These are phyloP conservation scores for Neurospora tetrasperma DNA, from an alignment of 495 filamentous ascomycete species.

Conservation along the genomic window DNA sequence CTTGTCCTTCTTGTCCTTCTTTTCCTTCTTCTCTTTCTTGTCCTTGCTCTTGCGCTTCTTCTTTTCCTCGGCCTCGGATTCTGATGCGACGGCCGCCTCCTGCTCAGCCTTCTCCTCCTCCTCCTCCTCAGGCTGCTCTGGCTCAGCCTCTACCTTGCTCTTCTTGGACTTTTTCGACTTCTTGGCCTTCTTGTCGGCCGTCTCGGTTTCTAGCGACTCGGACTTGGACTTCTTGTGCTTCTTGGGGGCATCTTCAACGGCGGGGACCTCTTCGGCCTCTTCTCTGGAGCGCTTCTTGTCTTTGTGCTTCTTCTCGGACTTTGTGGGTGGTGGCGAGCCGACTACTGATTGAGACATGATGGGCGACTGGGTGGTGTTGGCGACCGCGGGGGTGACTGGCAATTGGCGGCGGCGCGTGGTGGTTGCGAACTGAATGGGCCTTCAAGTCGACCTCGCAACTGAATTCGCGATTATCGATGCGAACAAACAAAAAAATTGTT, in stretches of 20 bases:
- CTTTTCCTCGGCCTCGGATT: constrained; percentile 4
- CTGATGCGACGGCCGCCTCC: constrained; percentile 1
- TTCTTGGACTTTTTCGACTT: constrained; percentile 22
- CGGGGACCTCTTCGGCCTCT: constrained; percentile 2
- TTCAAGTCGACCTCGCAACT: background rate
- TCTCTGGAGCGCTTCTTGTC: constrained; percentile 6
- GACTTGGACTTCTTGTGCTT: constrained; percentile 16
- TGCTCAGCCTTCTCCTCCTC: constrained; percentile 3
- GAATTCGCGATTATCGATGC: background rate
- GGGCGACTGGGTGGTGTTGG: background rate
- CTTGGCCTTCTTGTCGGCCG: constrained; percentile 7
- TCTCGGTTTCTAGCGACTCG: constrained; percentile 2
- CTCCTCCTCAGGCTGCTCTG: background rate
- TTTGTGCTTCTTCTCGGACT: constrained; percentile 17
- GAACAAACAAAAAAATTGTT: background rate
- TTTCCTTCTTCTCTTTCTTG: constrained; percentile 11
- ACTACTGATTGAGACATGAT: background rate
- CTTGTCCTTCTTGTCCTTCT: constrained; percentile 10
- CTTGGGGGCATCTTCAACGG: constrained; percentile 7
- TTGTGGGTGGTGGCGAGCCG: background rate
- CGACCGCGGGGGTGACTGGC: background rate
- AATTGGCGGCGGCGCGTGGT: background rate
- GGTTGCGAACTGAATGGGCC: background rate
- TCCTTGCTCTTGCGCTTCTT: constrained; percentile 19
- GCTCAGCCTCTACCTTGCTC: constrained; percentile 8